Conservation (phyloP, 2,329 filamentous ascomycete genomes). For the Ophidiomyces ophidiicola region DNA sequence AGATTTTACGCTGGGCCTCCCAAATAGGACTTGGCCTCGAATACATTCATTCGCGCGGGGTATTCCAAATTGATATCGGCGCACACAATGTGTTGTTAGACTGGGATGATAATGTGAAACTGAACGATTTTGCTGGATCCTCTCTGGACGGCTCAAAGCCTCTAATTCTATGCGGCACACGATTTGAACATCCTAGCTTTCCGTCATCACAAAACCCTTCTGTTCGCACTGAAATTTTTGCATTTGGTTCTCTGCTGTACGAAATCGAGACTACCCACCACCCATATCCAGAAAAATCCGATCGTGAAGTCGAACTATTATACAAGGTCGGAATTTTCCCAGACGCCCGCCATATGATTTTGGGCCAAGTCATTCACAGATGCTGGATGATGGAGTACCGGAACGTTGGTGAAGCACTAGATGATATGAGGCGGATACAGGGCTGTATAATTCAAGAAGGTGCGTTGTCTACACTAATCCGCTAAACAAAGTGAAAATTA, state of each 20-base stretch:
- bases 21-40: slow-evolving; percentile 15
- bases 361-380: slow-evolving; percentile 14
- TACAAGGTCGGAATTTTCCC: slow-evolving; percentile 12
- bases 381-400: slow-evolving; percentile 16
- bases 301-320: slow-evolving; percentile 7
- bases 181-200: slow-evolving; percentile 3
- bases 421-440: slow-evolving; percentile 8
- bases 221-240: slow-evolving; percentile 16
- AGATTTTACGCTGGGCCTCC: slow-evolving; percentile 14
- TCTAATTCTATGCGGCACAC: not conserved
- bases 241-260: slow-evolving; percentile 16
- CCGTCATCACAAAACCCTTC: slow-evolving; percentile 8
- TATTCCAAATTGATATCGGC: slow-evolving; percentile 17
- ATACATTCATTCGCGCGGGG: slow-evolving; percentile 13
- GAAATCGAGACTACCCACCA: slow-evolving; percentile 15
- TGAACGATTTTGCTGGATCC: slow-evolving; percentile 17
- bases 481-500: too few relatives aligned
- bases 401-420: slow-evolving; percentile 11
- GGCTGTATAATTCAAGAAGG: too few relatives aligned
- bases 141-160: slow-evolving; percentile 17
- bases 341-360: slow-evolving; percentile 12
- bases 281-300: slow-evolving; percentile 12
- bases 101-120: slow-evolving; percentile 14
- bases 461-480: too few relatives aligned
- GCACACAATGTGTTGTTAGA: slow-evolving; percentile 17